These are phyloP conservation scores for Dissophora ornata DNA, from an alignment of 192 early-diverging fungal species.

Conservation along the genomic window DNA sequence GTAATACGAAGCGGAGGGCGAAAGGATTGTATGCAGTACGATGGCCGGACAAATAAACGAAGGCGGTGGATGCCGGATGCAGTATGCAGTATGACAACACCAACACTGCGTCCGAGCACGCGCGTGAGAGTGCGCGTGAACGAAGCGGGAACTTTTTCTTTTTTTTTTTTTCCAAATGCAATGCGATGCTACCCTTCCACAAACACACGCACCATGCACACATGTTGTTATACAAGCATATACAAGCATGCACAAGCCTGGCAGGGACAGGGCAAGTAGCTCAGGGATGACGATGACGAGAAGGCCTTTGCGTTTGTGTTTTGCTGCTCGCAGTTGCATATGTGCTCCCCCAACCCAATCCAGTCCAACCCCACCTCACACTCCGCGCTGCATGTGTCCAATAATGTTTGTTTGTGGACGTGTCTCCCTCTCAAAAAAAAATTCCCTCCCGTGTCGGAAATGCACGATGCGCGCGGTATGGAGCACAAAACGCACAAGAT, in stretches of 20 bases:
- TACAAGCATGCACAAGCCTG: too few relatives aligned
- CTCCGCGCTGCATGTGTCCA: not conserved
- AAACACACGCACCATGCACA: not conserved
- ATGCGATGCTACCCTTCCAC: constrained; percentile 1
- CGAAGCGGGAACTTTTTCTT: not conserved
- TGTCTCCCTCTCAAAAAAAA: not conserved
- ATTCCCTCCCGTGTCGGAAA: not conserved
- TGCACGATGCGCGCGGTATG: not conserved
- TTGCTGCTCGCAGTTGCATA: not conserved
- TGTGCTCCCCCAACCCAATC: not conserved
- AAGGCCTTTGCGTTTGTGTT: not conserved
- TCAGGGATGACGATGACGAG: constrained; percentile 4
- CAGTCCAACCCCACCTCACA: too few relatives aligned
- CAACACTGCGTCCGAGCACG: not conserved
- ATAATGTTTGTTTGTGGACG: constrained; percentile 6
- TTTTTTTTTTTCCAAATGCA: not conserved
- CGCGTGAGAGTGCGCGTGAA: constrained; percentile 12
- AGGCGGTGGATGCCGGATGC: not conserved
- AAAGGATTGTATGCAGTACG: too few relatives aligned
- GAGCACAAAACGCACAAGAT: too few relatives aligned
- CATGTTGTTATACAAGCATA: too few relatives aligned
- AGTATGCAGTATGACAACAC: not conserved
- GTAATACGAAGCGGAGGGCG: too few relatives aligned
- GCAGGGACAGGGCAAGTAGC: too few relatives aligned
- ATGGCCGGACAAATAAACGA: too few relatives aligned